Evolutionary conservation across 805 yeast species (phyloP).

Genomic region (Lachancea thermotolerans): DNA sequence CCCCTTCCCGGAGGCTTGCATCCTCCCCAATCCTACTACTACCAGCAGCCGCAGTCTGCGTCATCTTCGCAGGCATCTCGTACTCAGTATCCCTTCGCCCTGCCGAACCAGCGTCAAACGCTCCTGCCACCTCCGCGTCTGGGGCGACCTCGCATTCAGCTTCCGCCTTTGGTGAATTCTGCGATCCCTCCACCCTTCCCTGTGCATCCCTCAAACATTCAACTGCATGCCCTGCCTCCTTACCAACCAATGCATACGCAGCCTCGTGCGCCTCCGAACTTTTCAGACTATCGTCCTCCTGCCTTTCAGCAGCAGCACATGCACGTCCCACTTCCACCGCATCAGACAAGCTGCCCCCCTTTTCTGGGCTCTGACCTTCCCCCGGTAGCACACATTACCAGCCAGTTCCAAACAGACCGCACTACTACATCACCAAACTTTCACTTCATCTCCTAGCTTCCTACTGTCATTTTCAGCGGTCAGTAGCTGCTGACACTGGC

Average conservation of each 20-base stretch:
- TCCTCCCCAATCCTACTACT: neutral
- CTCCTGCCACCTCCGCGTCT: neutral
- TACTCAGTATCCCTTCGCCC: neutral
- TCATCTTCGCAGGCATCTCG: neutral
- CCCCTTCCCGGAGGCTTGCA: neutral
- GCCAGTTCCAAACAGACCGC: neutral
- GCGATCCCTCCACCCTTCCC: neutral
- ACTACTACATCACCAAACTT: neutral
- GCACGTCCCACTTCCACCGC: neutral
- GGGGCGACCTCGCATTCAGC: neutral
- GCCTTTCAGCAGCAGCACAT: too few species aligned
- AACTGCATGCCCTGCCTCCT: constrained; percentile 23
- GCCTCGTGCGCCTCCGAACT: constrained; percentile 12
- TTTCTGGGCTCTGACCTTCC: neutral
- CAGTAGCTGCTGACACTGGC: too few species aligned
- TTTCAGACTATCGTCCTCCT: neutral
- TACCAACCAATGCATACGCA: constrained; percentile 31
- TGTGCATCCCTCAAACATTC: neutral
- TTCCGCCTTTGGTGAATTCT: neutral
- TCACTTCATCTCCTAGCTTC: neutral
- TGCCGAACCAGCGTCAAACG: neutral
- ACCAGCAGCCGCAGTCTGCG: neutral
- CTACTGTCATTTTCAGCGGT: neutral
- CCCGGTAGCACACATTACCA: neutral
- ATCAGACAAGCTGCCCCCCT: neutral